phyloP scores from a whole-genome alignment of 495 filamentous ascomycete species.

The Talaromyces wortmannii region DNA sequence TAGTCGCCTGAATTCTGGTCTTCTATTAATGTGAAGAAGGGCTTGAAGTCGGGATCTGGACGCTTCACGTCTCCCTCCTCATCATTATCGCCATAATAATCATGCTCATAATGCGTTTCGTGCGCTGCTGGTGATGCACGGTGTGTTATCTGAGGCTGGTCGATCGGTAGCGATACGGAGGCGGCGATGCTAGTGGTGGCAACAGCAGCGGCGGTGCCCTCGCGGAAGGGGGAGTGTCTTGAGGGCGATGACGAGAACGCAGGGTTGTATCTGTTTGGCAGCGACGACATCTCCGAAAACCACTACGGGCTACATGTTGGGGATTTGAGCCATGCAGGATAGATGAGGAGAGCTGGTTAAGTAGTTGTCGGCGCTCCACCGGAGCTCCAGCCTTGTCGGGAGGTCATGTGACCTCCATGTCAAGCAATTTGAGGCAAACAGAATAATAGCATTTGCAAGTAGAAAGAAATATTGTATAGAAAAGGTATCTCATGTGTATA shows the following conservation, averaged over 20 bases:
- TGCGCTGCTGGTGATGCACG: not conserved
- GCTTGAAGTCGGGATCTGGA: slow-evolving; percentile 24
- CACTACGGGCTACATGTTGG: slow-evolving; percentile 22
- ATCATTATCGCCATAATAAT: not conserved
- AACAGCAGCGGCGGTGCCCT: slow-evolving; percentile 2
- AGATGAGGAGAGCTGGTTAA: slow-evolving; percentile 9
- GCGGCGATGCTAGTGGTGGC: not conserved
- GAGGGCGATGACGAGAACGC: slow-evolving; percentile 22
- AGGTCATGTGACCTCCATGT: too few species aligned
- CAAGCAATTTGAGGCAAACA: too few species aligned
- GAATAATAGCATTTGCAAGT: too few species aligned
- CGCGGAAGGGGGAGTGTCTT: slow-evolving; percentile 17
- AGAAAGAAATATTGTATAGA: not conserved
- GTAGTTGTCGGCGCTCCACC: slow-evolving; percentile 2
- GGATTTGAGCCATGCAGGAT: slow-evolving; percentile 3
- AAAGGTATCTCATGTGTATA: not conserved
- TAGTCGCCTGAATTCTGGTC: slow-evolving; percentile 39
- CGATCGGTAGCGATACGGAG: slow-evolving; percentile 14
- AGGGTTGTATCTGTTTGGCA: slow-evolving; percentile 20
- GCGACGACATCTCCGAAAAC: slow-evolving; percentile 25
- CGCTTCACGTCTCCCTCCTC: slow-evolving; percentile 7
- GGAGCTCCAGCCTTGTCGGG: too few species aligned
- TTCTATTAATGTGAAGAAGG: slow-evolving; percentile 50
- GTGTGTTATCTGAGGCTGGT: slow-evolving; percentile 1
- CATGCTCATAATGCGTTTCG: not conserved